Conservation (phyloP, 768 basidiomycete species). For the Pholiota microspora region DNA sequence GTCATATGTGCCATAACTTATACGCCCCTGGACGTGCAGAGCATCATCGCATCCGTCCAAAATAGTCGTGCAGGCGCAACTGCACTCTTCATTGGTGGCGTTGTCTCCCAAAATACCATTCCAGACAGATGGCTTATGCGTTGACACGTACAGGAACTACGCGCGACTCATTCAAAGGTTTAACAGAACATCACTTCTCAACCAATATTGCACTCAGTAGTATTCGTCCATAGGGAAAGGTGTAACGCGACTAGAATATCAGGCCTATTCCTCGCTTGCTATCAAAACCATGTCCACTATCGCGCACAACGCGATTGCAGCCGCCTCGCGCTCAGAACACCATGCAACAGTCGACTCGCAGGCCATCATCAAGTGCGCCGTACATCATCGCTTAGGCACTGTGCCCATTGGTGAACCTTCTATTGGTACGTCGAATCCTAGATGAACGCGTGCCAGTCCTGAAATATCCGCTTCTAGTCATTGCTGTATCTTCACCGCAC, state of each 20-base stretch:
- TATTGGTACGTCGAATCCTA: constrained; percentile 42
- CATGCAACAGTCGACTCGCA: constrained; percentile 22
- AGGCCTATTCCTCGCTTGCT: constrained; percentile 79
- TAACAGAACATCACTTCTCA: neutral
- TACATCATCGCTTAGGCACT: constrained; percentile 76
- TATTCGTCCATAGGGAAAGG: constrained; percentile 48
- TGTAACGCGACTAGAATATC: constrained; percentile 76
- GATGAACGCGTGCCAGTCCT: neutral
- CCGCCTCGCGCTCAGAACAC: constrained; percentile 42
- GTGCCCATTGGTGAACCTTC: constrained; percentile 80
- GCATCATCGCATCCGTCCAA: constrained; percentile 60
- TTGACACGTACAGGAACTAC: constrained; percentile 51
- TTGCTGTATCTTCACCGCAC: constrained; percentile 83
- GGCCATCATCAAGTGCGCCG: constrained; percentile 53
- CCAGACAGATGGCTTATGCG: neutral
- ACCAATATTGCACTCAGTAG: too few species aligned
- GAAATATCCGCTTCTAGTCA: constrained; percentile 37
- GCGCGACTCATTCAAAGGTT: constrained; percentile 82
- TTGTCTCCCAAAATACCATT: neutral
- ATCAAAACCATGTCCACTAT: constrained; percentile 74
- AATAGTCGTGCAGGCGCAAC: constrained; percentile 69
- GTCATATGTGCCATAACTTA: constrained; percentile 62
- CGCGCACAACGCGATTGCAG: constrained; percentile 41
- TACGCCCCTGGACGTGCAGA: constrained; percentile 50
- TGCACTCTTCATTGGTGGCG: constrained; percentile 68